Evolutionary conservation across 2,329 filamentous ascomycete species (phyloP).

Genomic region (Zymoseptoria crescenta): DNA sequence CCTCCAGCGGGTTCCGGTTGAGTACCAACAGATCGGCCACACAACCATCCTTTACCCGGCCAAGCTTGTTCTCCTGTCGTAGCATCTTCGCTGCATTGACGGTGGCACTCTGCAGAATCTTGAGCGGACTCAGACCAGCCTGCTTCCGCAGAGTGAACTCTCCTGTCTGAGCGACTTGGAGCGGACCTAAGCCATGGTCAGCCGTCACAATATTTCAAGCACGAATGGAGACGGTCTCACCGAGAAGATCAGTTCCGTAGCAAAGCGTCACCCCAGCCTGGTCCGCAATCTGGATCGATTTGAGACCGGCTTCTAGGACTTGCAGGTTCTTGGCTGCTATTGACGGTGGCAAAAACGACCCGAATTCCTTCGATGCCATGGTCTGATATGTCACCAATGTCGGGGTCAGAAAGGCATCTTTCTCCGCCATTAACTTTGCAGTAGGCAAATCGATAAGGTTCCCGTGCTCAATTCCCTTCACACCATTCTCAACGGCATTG

Average conservation of each 20-base stretch:
- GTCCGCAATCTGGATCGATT: conserved; percentile 41
- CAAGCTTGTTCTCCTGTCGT: conserved; percentile 40
- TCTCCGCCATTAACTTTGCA: conserved; percentile 44
- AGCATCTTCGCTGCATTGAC: conserved; percentile 47
- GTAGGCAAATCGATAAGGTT: conserved; percentile 53
- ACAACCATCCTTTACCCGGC: conserved; percentile 45
- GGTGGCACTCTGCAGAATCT: conserved; percentile 46
- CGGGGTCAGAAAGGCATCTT: conserved; percentile 45
- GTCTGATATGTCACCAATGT: conserved; percentile 47
- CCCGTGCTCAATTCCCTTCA: conserved; percentile 52
- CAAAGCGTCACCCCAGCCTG: conserved; percentile 50
- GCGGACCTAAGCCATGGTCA: conserved; percentile 30
- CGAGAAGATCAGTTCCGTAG: conserved; percentile 48
- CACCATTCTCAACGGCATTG: conserved; percentile 49
- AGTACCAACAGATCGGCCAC: conserved; percentile 48
- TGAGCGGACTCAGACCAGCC: conserved; percentile 36
- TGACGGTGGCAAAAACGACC: conserved; percentile 38
- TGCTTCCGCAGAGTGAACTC: conserved; percentile 43
- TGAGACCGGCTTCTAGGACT: conserved; percentile 42
- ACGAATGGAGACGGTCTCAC: background rate
- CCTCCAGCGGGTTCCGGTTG: conserved; percentile 47
- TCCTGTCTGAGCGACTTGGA: conserved; percentile 42
- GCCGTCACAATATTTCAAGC: background rate
- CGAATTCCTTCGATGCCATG: conserved; percentile 40
- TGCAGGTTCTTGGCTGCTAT: conserved; percentile 44